Evolutionary conservation across 768 basidiomycete species (phyloP), one percentile per base, ranked within the genome.

Genomic region (Glaciozyma martinii): DNA sequence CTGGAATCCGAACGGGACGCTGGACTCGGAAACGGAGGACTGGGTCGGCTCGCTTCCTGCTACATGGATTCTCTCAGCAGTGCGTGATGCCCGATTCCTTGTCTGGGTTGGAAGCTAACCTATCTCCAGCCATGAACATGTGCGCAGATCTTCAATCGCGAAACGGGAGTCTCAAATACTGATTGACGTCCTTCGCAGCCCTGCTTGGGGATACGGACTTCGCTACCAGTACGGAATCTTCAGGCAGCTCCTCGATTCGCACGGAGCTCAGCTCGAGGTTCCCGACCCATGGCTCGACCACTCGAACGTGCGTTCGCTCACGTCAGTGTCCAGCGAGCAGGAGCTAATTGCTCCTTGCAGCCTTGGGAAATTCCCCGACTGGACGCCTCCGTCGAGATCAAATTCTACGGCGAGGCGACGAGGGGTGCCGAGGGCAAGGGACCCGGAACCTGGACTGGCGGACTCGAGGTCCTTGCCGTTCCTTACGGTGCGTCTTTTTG

Each of bases 1-100:
- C 79, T 95, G 59, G 88, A 86, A 54, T 80, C 86, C 73, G 94
- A 98, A 76, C 86, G 93, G 56, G 95, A 99, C 74, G 92, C 94
- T 2, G 94, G 84, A 12, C 82, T 97, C 16, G 95, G 94, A 8
- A 95, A 97, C 75, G 93, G 93, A 69, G 94, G 94, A 63, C 82
- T 97, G 13, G 94, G 95, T 0, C 88, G 94, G 37, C 83, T 99
- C 53, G 95, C 95, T 1, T 94, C 95, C 1, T 99, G 95, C 79
- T 99, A 97, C 75, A 84, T 77, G 56, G 93, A 97, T 74, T 90
- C 88, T n/a, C 84, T 85, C 29, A 86, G 93, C 5, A 88, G 88
- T 23, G 86, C 89, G 74, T 87, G 91, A 19, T 47, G 37, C 37
- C 15, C 37, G 2, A 40, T 40, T 13, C 37, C 7, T 13, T 13